Evolutionary conservation across 495 filamentous ascomycete species (phyloP).

Genomic region (Aspergillus panamensis): DNA sequence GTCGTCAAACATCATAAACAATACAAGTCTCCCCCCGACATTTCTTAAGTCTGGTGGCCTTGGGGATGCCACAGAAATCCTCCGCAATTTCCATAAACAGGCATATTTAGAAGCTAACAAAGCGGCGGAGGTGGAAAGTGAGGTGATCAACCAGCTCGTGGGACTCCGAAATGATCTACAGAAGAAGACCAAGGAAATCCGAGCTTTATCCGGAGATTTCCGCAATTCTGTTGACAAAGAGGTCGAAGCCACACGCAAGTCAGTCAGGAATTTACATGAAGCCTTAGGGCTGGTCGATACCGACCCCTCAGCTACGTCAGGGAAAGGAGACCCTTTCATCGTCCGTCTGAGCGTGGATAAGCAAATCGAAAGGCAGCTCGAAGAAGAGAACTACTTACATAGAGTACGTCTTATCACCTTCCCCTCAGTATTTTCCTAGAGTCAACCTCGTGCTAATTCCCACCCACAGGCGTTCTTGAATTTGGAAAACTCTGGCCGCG

Average conservation of each 20-base stretch:
- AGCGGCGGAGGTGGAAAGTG: constrained; percentile 82
- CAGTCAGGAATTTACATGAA: constrained; percentile 76
- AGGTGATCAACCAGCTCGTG: constrained; percentile 82
- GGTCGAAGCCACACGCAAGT: constrained; percentile 54
- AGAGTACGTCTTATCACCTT: constrained; percentile 54
- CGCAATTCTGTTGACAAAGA: constrained; percentile 70
- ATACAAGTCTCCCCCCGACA: constrained; percentile 62
- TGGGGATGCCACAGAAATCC: constrained; percentile 76
- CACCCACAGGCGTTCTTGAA: constrained; percentile 81
- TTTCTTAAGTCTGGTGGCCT: constrained; percentile 80
- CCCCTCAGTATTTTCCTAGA: not conserved
- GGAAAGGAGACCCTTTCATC: constrained; percentile 89
- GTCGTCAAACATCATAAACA: constrained; percentile 78
- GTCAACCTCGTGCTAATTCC: constrained; percentile 19
- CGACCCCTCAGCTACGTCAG: constrained; percentile 68
- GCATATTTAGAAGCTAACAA: constrained; percentile 81
- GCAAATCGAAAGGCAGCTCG: constrained; percentile 86
- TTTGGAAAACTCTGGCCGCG: constrained; percentile 87
- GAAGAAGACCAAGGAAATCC: constrained; percentile 98
- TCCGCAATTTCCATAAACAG: constrained; percentile 78
- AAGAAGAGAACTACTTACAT: constrained; percentile 96
- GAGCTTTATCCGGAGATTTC: constrained; percentile 85
- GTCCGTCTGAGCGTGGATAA: constrained; percentile 78
- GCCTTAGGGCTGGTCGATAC: constrained; percentile 71
- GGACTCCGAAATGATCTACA: constrained; percentile 82